phyloP scores from a whole-genome alignment of 2,329 filamentous ascomycete genomes.

The Beauveria medogensis region DNA sequence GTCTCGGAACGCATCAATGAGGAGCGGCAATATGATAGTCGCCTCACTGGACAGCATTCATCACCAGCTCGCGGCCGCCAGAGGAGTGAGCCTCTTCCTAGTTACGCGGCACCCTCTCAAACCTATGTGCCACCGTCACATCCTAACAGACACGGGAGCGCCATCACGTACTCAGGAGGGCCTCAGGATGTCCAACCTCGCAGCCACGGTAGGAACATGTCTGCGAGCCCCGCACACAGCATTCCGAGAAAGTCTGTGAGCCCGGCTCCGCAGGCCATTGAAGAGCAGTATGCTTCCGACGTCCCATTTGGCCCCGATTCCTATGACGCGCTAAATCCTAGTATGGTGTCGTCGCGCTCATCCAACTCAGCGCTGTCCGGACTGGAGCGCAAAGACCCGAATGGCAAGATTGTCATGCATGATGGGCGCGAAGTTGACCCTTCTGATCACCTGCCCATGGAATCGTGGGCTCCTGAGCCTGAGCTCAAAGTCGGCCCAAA shows the following conservation, averaged over 20 bases:
- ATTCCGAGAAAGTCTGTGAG: constrained; percentile 68
- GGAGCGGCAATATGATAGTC: constrained; percentile 40
- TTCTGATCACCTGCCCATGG: constrained; percentile 70
- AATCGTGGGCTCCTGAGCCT: constrained; percentile 70
- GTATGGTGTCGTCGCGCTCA: constrained; percentile 29
- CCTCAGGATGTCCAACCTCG: constrained; percentile 18
- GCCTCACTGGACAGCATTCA: constrained; percentile 34
- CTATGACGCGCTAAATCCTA: constrained; percentile 65
- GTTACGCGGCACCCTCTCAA: constrained; percentile 22
- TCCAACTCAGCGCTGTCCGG: constrained; percentile 21
- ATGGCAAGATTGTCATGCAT: constrained; percentile 65
- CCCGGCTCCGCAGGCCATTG: constrained; percentile 50
- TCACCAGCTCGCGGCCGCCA: constrained; percentile 35
- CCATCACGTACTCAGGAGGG: constrained; percentile 29
- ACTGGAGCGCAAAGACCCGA: constrained; percentile 39
- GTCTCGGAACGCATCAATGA: constrained; percentile 50
- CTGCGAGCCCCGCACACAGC: constrained; percentile 41
- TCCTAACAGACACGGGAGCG: constrained; percentile 33
- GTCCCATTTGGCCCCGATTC: constrained; percentile 69
- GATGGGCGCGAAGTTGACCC: constrained; percentile 73
- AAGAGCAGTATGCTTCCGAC: constrained; percentile 46
- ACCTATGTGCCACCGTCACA: constrained; percentile 33
- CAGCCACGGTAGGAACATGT: constrained; percentile 31
- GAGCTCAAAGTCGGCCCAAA: constrained; percentile 37
- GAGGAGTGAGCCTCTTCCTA: constrained; percentile 22